phyloP scores from a whole-genome alignment of 1,284 basidiomycete genomes.

The Porogramme epimiltina region DNA sequence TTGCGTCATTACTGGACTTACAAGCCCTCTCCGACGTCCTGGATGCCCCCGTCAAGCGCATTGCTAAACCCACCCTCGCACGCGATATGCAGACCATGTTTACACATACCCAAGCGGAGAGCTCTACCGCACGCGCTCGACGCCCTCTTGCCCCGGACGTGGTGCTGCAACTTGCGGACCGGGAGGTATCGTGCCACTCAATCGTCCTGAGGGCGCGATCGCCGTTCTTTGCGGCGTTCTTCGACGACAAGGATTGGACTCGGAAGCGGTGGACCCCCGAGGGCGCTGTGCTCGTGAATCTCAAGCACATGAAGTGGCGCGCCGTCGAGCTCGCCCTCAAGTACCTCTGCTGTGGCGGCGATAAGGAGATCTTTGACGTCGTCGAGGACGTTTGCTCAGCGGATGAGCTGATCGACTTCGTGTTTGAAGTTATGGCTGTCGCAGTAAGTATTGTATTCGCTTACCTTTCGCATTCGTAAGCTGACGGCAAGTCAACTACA shows the following conservation, averaged over 20 bases:
- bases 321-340: slow-evolving; percentile 78
- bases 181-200: slow-evolving; percentile 73
- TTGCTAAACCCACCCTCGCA: slow-evolving; percentile 46
- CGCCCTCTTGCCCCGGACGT: slow-evolving; percentile 63
- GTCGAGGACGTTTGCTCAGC: slow-evolving; percentile 67
- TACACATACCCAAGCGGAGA: slow-evolving; percentile 14
- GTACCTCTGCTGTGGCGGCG: slow-evolving; percentile 81
- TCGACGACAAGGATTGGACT: slow-evolving; percentile 86
- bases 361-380: slow-evolving; percentile 74
- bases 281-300: slow-evolving; percentile 63
- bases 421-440: slow-evolving; percentile 85
- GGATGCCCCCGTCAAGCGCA: slow-evolving; percentile 51
- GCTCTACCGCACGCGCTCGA: background rate
- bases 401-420: slow-evolving; percentile 85
- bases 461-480: background rate
- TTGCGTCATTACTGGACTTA: slow-evolving; percentile 61
- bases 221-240: slow-evolving; percentile 86
- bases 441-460: slow-evolving; percentile 55
- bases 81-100: slow-evolving; percentile 52
- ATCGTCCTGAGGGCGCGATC: slow-evolving; percentile 81
- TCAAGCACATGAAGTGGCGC: slow-evolving; percentile 78
- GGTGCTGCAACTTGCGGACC: slow-evolving; percentile 74
- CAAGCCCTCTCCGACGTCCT: slow-evolving; percentile 55
- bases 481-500: slow-evolving; percentile 30
- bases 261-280: slow-evolving; percentile 55